Evolutionary conservation across 345 rosid species (phyloP).

Genomic region (Viola odorata): DNA sequence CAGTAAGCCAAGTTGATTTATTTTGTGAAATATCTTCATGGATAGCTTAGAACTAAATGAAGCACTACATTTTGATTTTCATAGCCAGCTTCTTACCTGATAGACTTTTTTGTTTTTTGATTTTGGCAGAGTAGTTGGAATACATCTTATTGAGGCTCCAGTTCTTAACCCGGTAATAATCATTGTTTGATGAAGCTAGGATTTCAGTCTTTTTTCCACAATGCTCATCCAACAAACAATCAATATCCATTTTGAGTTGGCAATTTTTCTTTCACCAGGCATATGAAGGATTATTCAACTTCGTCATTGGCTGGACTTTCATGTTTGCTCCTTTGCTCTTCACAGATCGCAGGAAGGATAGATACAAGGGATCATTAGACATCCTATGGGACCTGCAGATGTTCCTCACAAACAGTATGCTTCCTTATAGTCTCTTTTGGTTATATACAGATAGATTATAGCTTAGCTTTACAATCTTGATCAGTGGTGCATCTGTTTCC

Average conservation of each 20-base stretch:
- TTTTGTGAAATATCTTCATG: too few species aligned
- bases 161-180: slow-evolving; percentile 80
- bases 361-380: slow-evolving; percentile 72
- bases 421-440: slow-evolving; percentile 15
- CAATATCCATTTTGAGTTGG: background rate
- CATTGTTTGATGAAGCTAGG: background rate
- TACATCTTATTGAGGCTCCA: slow-evolving; percentile 62
- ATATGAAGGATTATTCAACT: slow-evolving; percentile 93
- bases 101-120: background rate
- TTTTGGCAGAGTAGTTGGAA: slow-evolving; percentile 75
- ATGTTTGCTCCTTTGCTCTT: slow-evolving; percentile 93
- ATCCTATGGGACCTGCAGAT: slow-evolving; percentile 80
- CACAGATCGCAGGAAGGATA: slow-evolving; percentile 72
- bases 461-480: background rate
- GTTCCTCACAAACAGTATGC: slow-evolving; percentile 90
- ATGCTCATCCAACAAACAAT: background rate
- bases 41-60: background rate
- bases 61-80: too few species aligned
- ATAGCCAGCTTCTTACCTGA: background rate
- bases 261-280: slow-evolving; percentile 34
- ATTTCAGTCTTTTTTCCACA: too few species aligned
- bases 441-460: background rate
- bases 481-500: background rate
- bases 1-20: too few species aligned
- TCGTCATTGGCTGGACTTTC: slow-evolving; percentile 91